These are phyloP conservation scores for Scheffersomyces titani DNA, from an alignment of 1,139 yeast species.

Conservation along the genomic window DNA sequence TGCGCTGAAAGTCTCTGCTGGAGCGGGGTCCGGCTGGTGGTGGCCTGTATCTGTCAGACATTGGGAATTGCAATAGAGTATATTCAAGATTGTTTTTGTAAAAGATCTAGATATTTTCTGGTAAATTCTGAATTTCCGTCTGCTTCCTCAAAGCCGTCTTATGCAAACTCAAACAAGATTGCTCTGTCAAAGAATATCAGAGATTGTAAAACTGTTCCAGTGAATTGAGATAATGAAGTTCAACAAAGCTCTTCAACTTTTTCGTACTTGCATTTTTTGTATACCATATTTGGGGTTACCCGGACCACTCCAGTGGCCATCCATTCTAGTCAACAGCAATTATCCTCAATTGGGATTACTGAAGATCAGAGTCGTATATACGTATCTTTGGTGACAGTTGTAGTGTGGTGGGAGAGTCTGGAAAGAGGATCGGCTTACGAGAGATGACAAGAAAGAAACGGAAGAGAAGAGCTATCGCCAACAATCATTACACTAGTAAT, in stretches of 20 bases:
- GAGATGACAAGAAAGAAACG: background rate
- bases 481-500: background rate
- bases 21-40: slow-evolving; percentile 41
- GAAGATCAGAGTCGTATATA: background rate
- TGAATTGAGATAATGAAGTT: background rate
- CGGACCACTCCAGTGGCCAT: background rate
- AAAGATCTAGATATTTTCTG: background rate
- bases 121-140: background rate
- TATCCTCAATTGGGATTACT: background rate
- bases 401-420: background rate
- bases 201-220: background rate
- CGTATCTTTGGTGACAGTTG: background rate
- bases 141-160: background rate
- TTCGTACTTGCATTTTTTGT: background rate
- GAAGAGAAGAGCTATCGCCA: background rate
- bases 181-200: background rate
- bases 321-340: background rate
- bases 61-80: slow-evolving; percentile 8
- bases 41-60: slow-evolving; percentile 49
- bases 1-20: slow-evolving; percentile 19
- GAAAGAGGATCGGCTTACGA: background rate
- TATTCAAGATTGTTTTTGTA: background rate
- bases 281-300: slow-evolving; percentile 2
- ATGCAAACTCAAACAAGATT: background rate
- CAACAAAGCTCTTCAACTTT: background rate